Percentiles rank a stretch among this genome's conserved stretches.
These are phyloP conservation scores for Rhipidocladum racemiflorum DNA, from an alignment of 176 grass and related monocot genomes.

Conservation along the genomic window DNA sequence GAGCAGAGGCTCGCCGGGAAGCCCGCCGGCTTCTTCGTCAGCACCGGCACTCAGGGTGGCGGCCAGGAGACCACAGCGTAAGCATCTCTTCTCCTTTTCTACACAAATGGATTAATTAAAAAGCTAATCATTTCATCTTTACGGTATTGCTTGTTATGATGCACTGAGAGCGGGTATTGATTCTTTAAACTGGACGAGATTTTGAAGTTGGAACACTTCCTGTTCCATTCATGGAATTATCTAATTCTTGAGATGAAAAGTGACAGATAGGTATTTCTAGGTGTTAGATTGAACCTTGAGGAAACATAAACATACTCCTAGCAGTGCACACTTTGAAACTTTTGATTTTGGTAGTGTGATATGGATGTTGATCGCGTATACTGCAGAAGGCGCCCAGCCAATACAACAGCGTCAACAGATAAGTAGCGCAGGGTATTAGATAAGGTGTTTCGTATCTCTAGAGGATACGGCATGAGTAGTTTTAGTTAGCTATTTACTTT, in stretches of 20 bases:
- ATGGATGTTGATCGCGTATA: no score
- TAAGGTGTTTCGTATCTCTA: no score
- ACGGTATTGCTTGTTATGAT: background rate
- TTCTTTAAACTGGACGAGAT: background rate
- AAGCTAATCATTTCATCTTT: background rate
- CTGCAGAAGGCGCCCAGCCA: no score
- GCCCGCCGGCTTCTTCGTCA: slow-evolving; percentile 79
- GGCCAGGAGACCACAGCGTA: slow-evolving; percentile 90
- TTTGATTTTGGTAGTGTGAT: no score
- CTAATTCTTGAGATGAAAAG: background rate
- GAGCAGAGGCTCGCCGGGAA: slow-evolving; percentile 73
- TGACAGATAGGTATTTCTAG: background rate
- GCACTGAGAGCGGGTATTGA: background rate
- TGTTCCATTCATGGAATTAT: background rate
- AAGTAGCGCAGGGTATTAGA: no score
- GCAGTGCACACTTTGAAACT: background rate
- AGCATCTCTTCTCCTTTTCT: slow-evolving; percentile 32
- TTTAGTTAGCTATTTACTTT: no score
- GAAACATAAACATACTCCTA: background rate
- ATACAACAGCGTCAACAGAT: no score
- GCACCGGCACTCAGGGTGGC: slow-evolving; percentile 82
- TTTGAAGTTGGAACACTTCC: background rate
- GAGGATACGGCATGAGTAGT: no score
- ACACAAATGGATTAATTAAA: background rate
- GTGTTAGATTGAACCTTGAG: background rate